Evolutionary conservation across 2,329 filamentous ascomycete species (phyloP), one percentile per base, ranked within the genome.

Genomic region (Sporothrix curviconia): DNA sequence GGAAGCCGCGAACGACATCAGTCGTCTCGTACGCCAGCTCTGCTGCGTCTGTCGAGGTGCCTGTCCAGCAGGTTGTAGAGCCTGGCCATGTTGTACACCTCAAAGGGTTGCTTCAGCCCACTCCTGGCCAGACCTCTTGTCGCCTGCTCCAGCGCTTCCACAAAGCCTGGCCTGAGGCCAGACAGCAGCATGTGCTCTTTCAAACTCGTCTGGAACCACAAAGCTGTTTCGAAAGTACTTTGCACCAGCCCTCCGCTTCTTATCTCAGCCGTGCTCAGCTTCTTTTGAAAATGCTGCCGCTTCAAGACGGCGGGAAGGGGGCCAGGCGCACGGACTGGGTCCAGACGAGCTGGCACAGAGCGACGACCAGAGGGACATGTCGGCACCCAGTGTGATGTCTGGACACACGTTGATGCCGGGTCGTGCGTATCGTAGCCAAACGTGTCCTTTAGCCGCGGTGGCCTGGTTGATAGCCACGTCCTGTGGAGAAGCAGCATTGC

Each of bases 201-300:
- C 63, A 72, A 80, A 65, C 75, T 75, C 59, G 65, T 72, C 67
- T 66, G 72, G 51, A 66, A 75, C 43, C 67, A 61, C 55, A 72
- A 65, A 59, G 66, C 63, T 19, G 59, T 62, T 14, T 63, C 66
- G 58, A 64, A 70, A 17, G 60, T 59, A 12, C 60, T 60, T n/a
- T 39, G 55, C 37, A 51, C 58, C 50, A 39, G 56, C 63, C 59
- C 51, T 57, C 22, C 55, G 54, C 60, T 28, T 56, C 8, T 46
- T 40, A 12, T 39, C 19, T 5, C 8, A 7, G 11, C 25, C 14
- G n/a, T 28, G 17, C 19, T 25, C 22, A n/a, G n/a, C n/a, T n/a
- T n/a, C 6, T 39, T 22, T 1, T 47, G 30, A 3, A 12, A 30
- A 24, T 39, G 30, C 4, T 17, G n/a, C 7, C 34, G 39, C 9